These are phyloP conservation scores for Quercus alba DNA, from an alignment of 306 rosid species.

Conservation along the genomic window DNA sequence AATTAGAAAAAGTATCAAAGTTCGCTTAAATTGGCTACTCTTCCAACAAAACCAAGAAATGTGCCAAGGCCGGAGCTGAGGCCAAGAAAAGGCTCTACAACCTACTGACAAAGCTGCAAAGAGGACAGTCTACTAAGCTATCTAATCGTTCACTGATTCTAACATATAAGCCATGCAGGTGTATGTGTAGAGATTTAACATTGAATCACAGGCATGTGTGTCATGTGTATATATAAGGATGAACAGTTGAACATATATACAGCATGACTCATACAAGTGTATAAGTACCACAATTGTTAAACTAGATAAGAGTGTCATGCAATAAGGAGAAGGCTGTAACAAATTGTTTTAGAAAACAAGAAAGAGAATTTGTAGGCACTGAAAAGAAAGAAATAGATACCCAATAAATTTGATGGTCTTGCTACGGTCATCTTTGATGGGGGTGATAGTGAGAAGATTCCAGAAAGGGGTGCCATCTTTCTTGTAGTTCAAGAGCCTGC, in stretches of 20 bases:
- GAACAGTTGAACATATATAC: too few species aligned
- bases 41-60: neutral
- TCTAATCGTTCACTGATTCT: neutral
- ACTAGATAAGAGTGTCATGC: too few species aligned
- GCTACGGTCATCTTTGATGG: slow-evolving; percentile 73
- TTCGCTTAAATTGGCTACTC: neutral
- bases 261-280: too few species aligned
- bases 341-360: neutral
- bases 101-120: neutral
- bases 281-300: too few species aligned
- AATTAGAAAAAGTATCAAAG: neutral
- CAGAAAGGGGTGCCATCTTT: slow-evolving; percentile 88
- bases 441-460: slow-evolving; percentile 94
- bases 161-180: neutral
- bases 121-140: neutral
- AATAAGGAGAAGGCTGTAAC: too few species aligned
- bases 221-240: too few species aligned
- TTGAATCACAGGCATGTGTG: too few species aligned
- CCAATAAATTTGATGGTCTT: slow-evolving; percentile 80
- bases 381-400: slow-evolving; percentile 26
- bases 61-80: neutral
- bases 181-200: neutral
- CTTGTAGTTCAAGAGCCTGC: slow-evolving; percentile 90
- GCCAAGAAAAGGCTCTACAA: neutral
- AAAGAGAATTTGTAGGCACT: neutral